These are phyloP conservation scores for Tolypocladium capitatum DNA, from an alignment of 2,329 filamentous ascomycete species.

Conservation along the genomic window DNA sequence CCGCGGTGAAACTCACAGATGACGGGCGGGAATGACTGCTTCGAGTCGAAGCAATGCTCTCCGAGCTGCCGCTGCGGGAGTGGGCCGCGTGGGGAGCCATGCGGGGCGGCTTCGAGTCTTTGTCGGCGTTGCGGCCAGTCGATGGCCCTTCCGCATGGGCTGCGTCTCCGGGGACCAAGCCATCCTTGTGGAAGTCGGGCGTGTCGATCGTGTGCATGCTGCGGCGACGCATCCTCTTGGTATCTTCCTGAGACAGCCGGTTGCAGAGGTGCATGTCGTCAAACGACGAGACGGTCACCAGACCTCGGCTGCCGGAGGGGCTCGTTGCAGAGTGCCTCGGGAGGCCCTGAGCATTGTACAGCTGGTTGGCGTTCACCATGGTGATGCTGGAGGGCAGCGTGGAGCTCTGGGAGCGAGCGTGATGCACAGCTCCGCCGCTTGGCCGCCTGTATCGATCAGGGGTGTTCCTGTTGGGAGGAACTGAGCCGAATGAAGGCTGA, in stretches of 20 bases:
- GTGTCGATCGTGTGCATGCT: conserved; percentile 58
- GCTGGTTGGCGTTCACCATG: conserved; percentile 15
- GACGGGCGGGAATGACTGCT: conserved; percentile 47
- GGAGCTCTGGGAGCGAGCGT: conserved; percentile 23
- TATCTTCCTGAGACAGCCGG: conserved; percentile 47
- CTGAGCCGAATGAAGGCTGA: conserved; percentile 33
- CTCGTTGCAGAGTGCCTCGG: conserved; percentile 23
- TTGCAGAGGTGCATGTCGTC: conserved; percentile 59
- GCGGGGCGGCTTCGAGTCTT: conserved; percentile 27
- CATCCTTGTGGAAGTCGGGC: conserved; percentile 9
- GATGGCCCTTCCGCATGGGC: conserved; percentile 1
- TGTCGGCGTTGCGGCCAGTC: conserved; percentile 13
- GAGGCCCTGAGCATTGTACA: conserved; percentile 15
- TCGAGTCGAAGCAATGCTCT: conserved; percentile 47
- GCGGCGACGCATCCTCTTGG: conserved; percentile 66
- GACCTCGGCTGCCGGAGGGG: conserved; percentile 32
- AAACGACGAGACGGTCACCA: conserved; percentile 32
- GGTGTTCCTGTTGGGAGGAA: conserved; percentile 33
- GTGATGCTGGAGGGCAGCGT: conserved; percentile 14
- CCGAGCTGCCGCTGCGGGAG: conserved; percentile 45
- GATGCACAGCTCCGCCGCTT: conserved; percentile 29
- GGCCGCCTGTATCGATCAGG: conserved; percentile 69
- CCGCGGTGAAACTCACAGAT: conserved; percentile 43
- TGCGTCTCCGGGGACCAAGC: conserved; percentile 9
- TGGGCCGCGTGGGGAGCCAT: conserved; percentile 18